Evolutionary conservation across 306 rosid genomes (phyloP), one percentile per base, ranked within the genome.

Genomic region (Trifolium fragiferum): DNA sequence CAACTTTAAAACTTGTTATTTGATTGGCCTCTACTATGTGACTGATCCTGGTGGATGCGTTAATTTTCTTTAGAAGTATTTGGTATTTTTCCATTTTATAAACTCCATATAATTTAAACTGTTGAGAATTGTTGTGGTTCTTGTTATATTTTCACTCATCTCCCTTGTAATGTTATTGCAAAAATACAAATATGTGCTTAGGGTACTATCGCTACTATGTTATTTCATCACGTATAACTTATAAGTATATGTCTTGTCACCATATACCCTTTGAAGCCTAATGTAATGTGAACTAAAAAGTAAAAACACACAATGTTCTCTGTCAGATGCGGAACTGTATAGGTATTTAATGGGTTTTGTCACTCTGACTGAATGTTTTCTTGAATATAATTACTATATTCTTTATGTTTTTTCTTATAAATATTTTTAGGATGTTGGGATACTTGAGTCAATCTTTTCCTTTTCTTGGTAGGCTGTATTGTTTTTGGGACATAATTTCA

Each of bases 261-360:
- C 10, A 7, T 7, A 37, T 37, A 76, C 58, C 25, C 57, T 14
- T 65, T 25, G 61, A 59, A 64, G 37, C 49, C 41, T 14, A 49
- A 8, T 37, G 40, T 37, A 2, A 23, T 38, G 40, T 57, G 58
- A 81, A 62, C 44, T 50, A 7, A 80, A 37, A 51, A 71, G 60
- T 46, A 55, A 73, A 76, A 44, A 47, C 62, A 57, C 32, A 18
- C 37, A 18, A 40, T 66, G 16, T 35, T 76, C 30, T 41, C 35
- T 18, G 44, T 55, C 66, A 37, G 75, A 76, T 27, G 58, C 47
- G 72, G 50, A 63, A 63, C 70, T 47, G 46, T 44, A 18, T 68
- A 63, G 44, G 49, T 54, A 64, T 15, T 40, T 66, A 10, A 43
- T 12, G 38, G 70, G 21, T 37, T 33, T 41, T 63, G 4, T 61